Evolutionary conservation across 2,329 filamentous ascomycete genomes (phyloP).

Genomic region (Colletotrichum incanum): DNA sequence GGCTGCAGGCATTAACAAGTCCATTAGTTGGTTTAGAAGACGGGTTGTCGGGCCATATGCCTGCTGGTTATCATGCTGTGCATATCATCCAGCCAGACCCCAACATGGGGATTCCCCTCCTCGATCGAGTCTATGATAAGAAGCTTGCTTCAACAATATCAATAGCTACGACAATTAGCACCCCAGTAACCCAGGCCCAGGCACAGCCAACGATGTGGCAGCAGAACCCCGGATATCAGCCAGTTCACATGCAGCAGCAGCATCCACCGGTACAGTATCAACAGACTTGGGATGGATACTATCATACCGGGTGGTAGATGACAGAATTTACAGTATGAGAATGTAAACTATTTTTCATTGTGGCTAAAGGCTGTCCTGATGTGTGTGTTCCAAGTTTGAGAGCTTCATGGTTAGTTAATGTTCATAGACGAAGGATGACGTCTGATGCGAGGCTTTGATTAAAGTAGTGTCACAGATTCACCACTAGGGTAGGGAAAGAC

Average conservation of each 20-base stretch:
- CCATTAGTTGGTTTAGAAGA: slow-evolving; percentile 33
- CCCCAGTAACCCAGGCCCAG: background rate
- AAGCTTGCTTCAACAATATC: slow-evolving; percentile 15
- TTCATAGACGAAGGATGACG: too few relatives aligned
- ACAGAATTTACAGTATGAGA: background rate
- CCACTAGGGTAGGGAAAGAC: too few relatives aligned
- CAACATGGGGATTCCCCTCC: slow-evolving; percentile 26
- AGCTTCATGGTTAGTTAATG: too few relatives aligned
- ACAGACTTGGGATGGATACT: slow-evolving; percentile 21
- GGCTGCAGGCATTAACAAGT: background rate
- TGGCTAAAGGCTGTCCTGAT: too few relatives aligned
- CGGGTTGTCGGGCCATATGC: slow-evolving; percentile 39
- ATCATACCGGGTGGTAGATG: slow-evolving; percentile 7
- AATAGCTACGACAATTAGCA: background rate
- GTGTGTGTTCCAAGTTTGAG: too few relatives aligned
- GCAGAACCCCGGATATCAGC: slow-evolving; percentile 11
- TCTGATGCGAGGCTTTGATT: too few relatives aligned
- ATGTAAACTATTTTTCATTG: background rate
- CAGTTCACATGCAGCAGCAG: slow-evolving; percentile 18
- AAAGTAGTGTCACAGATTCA: too few relatives aligned
- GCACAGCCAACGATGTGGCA: background rate
- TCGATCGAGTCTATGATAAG: slow-evolving; percentile 23
- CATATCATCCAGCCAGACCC: slow-evolving; percentile 14
- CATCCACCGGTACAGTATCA: slow-evolving; percentile 4
- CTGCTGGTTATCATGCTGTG: slow-evolving; percentile 34